Conservation (phyloP, 441 rosid species). For the Bocquillonia castaneifolia region DNA sequence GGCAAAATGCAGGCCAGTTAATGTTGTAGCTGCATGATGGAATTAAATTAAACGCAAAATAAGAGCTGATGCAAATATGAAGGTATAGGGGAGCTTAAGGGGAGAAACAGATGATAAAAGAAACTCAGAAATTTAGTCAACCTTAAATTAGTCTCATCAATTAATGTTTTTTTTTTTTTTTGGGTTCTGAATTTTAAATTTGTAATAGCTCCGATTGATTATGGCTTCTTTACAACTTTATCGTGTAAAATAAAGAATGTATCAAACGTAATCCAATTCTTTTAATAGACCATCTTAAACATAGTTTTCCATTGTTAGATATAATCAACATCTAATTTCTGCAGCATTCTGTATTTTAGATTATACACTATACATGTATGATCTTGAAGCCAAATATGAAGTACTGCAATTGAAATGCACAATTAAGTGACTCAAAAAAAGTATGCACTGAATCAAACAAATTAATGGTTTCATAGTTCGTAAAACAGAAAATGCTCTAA, state of each 20-base stretch:
- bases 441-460: neutral
- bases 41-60: conserved; percentile 21
- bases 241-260: neutral
- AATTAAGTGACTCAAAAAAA: neutral
- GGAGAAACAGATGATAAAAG: neutral
- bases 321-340: neutral
- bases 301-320: neutral
- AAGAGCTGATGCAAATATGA: conserved; percentile 15
- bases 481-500: neutral
- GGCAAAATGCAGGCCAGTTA: conserved; percentile 93
- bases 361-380: neutral
- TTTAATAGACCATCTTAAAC: neutral
- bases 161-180: neutral
- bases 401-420: neutral
- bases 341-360: neutral
- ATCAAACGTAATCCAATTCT: neutral
- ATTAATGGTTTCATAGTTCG: neutral
- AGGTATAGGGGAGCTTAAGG: neutral
- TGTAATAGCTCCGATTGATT: neutral
- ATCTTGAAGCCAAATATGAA: neutral
- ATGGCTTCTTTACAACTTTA: neutral
- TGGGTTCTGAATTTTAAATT: neutral
- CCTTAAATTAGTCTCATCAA: neutral
- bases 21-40: conserved; percentile 75
- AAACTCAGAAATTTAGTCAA: neutral